Conservation (phyloP, 129 eudicot genomes). For the Flaveria robusta region DNA sequence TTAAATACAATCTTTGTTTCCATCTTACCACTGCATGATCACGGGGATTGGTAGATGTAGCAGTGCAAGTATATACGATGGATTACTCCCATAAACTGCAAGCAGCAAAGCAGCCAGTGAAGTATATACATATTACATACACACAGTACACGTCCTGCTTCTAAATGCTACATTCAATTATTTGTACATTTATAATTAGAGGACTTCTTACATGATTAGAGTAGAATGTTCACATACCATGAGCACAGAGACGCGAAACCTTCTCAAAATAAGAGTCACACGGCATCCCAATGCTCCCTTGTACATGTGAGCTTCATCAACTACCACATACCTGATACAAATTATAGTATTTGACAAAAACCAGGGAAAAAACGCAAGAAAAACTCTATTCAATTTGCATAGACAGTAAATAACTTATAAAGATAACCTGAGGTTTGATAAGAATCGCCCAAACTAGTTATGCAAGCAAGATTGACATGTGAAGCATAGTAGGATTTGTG, state of each 20-base stretch:
- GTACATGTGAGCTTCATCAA: conserved; percentile 95
- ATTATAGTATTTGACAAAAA: conserved; percentile 2
- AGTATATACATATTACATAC: no score
- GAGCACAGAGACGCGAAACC: conserved; percentile 83
- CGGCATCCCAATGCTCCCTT: conserved; percentile 98
- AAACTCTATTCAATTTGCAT: background rate
- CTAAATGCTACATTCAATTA: no score
- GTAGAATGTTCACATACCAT: conserved; percentile 46
- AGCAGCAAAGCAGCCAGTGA: no score
- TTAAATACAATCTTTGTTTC: no score
- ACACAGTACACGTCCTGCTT: no score
- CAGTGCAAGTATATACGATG: no score
- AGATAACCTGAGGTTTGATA: conserved; percentile 79
- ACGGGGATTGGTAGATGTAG: no score
- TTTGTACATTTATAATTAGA: background rate
- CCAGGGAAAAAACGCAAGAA: background rate
- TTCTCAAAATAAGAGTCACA: conserved; percentile 79
- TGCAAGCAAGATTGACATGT: conserved; percentile 87
- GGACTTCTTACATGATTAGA: background rate
- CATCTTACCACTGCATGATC: no score
- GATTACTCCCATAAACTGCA: no score
- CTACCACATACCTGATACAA: conserved; percentile 59
- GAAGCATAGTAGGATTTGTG: conserved; percentile 96
- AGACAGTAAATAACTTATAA: conserved; percentile 16
- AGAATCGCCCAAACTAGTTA: conserved; percentile 60